phyloP scores from a whole-genome alignment of 148 eudicot species.

The Fagopyrum tataricum region DNA sequence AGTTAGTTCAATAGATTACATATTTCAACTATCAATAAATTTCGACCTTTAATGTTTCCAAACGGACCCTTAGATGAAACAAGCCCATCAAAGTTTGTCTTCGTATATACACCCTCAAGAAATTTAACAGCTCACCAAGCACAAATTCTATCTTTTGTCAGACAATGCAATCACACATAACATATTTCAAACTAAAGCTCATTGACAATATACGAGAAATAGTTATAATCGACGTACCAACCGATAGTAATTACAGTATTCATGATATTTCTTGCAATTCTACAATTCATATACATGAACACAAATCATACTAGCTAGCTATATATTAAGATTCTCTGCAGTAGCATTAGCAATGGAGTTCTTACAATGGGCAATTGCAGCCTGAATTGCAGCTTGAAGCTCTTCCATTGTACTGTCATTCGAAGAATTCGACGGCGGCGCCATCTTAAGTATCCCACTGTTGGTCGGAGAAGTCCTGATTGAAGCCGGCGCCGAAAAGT shows the following conservation, averaged over 20 bases:
- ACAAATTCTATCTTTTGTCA: background rate
- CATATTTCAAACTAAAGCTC: too few species aligned
- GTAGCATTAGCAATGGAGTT: conserved; percentile 35
- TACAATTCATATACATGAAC: background rate
- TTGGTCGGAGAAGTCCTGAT: conserved; percentile 62
- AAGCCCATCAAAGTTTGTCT: background rate
- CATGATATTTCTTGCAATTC: background rate
- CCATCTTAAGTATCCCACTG: conserved; percentile 16
- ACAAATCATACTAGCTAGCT: background rate
- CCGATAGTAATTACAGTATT: background rate
- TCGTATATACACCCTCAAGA: background rate
- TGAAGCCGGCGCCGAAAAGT: conserved; percentile 72
- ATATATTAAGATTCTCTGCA: conserved; percentile 28
- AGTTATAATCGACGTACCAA: background rate
- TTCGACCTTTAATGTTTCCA: too few species aligned
- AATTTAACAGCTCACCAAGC: background rate
- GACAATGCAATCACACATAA: background rate
- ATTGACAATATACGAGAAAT: too few species aligned
- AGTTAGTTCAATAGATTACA: too few species aligned
- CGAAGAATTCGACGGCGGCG: background rate
- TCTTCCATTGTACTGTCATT: conserved; percentile 65
- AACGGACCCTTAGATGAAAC: too few species aligned
- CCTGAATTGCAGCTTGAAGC: conserved; percentile 60
- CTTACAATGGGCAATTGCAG: conserved; percentile 67
- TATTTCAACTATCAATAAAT: too few species aligned